A percentile compares a stretch with the other conserved stretches of the same genome.
These are phyloP conservation scores for Fusarium sp. DNA, from an alignment of 2,329 filamentous ascomycete genomes.

Conservation along the genomic window DNA sequence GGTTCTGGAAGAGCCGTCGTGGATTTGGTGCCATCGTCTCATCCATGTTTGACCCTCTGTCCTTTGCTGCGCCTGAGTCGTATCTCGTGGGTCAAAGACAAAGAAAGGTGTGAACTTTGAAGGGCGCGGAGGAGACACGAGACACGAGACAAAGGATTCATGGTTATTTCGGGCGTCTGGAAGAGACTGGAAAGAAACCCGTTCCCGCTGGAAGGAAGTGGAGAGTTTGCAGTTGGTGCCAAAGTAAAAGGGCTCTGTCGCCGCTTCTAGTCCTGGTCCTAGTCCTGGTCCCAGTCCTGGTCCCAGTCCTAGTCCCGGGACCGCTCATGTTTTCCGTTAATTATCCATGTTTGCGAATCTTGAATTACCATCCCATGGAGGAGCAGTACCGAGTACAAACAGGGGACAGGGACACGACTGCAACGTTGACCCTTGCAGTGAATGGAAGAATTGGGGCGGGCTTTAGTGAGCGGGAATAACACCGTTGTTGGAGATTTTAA, in stretches of 20 bases:
- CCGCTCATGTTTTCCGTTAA: slow-evolving; percentile 19
- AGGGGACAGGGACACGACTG: slow-evolving; percentile 1
- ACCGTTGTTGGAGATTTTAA: slow-evolving; percentile 4
- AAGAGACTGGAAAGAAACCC: slow-evolving; percentile 43
- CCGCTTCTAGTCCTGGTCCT: neutral
- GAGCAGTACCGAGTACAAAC: neutral
- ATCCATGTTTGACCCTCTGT: slow-evolving; percentile 4
- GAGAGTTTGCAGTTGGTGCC: slow-evolving; percentile 23
- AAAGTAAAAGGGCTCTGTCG: slow-evolving; percentile 24
- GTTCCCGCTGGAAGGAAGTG: slow-evolving; percentile 35
- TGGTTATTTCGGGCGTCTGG: slow-evolving; percentile 33
- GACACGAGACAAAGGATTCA: slow-evolving; percentile 1
- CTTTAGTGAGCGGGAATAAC: slow-evolving; percentile 33
- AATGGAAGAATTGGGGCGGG: slow-evolving; percentile 12
- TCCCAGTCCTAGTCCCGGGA: slow-evolving; percentile 6
- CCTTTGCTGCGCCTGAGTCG: slow-evolving; percentile 9
- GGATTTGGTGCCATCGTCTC: slow-evolving; percentile 14
- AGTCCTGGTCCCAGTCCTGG: neutral
- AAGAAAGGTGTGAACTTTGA: too few relatives aligned
- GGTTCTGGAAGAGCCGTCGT: slow-evolving; percentile 15
- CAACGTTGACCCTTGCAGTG: slow-evolving; percentile 13
- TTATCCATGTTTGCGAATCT: slow-evolving; percentile 3
- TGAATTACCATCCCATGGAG: neutral
- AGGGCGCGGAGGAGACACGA: too few relatives aligned
- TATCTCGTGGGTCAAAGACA: slow-evolving; percentile 29